Percentiles rank a stretch among this genome's conserved stretches.
phyloP scores from a whole-genome alignment of 108 stramenopile genomes.

The Cyclostephanos invisitatus region DNA sequence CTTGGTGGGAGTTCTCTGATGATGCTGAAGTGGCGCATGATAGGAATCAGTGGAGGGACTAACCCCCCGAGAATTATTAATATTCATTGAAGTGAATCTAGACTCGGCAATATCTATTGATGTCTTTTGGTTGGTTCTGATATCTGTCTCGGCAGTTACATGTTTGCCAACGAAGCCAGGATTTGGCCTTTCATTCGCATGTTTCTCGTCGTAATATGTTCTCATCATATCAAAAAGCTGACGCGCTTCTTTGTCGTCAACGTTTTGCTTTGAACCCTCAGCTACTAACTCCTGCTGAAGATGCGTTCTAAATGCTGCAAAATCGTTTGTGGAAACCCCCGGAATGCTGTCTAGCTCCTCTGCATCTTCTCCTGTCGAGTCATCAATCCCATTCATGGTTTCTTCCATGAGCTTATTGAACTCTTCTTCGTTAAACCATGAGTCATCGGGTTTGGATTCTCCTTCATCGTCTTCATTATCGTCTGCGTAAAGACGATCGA shows the following conservation, averaged over 20 bases:
- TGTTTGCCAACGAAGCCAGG: neutral
- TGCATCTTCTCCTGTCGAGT: constrained; percentile 32
- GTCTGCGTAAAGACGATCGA: constrained; percentile 2
- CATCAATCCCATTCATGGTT: constrained; percentile 50
- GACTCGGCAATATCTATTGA: neutral
- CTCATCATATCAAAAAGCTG: constrained; percentile 64
- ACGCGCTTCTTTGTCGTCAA: constrained; percentile 59
- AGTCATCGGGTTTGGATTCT: constrained; percentile 34
- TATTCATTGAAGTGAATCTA: neutral
- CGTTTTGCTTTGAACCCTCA: constrained; percentile 34
- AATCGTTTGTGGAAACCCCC: constrained; percentile 38
- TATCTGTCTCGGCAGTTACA: neutral
- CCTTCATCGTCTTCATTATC: constrained; percentile 19
- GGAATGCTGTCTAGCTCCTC: constrained; percentile 43
- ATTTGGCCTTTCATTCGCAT: constrained; percentile 5
- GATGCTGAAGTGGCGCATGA: constrained; percentile 6
- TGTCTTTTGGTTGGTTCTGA: neutral
- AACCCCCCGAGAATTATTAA: neutral
- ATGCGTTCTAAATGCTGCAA: constrained; percentile 34
- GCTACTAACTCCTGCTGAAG: constrained; percentile 30
- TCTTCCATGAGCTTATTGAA: constrained; percentile 59
- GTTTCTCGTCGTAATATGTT: constrained; percentile 33
- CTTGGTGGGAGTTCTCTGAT: constrained; percentile 3
- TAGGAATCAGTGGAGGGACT: neutral
- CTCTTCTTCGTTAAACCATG: constrained; percentile 55